A percentile compares a stretch with the other conserved stretches of the same genome.
Conservation (phyloP, 257 asterid genomes). For the Handroanthus guayacan region DNA sequence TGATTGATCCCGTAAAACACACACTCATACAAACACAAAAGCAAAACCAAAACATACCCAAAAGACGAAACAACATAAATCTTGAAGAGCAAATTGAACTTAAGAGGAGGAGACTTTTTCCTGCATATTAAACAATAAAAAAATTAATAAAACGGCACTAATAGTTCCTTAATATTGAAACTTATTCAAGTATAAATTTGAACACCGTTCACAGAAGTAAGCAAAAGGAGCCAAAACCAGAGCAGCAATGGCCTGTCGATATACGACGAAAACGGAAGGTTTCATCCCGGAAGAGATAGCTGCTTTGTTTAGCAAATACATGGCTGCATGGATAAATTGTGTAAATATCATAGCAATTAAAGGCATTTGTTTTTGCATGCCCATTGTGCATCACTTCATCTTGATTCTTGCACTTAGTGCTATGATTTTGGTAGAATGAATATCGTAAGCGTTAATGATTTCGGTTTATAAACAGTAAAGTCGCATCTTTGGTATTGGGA, state of each 20-base stretch:
- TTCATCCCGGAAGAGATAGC: conserved; percentile 68
- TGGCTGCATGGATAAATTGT: conserved; percentile 58
- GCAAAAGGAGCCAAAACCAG: conserved; percentile 64
- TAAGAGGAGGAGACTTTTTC: conserved; percentile 42
- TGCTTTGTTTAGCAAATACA: conserved; percentile 61
- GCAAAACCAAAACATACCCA: conserved; percentile 50
- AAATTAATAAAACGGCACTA: not conserved
- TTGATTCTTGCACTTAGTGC: not conserved
- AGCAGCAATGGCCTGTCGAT: conserved; percentile 66
- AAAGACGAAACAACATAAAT: conserved; percentile 49
- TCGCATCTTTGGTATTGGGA: not conserved
- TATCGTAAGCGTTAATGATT: not conserved
- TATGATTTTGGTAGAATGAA: too few relatives aligned
- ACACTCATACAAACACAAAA: too few relatives aligned
- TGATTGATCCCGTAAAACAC: too few relatives aligned
- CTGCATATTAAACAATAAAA: conserved; percentile 38
- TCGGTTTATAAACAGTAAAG: conserved; percentile 1
- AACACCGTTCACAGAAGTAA: conserved; percentile 45
- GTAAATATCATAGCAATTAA: conserved; percentile 51
- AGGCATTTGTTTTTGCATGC: conserved; percentile 40
- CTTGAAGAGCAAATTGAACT: conserved; percentile 49
- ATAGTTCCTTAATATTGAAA: not conserved
- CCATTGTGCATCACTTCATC: conserved; percentile 31
- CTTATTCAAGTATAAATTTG: not conserved
- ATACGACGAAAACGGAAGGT: conserved; percentile 60